Evolutionary conservation across 441 rosid species (phyloP).

Genomic region (Mallotus repandus): DNA sequence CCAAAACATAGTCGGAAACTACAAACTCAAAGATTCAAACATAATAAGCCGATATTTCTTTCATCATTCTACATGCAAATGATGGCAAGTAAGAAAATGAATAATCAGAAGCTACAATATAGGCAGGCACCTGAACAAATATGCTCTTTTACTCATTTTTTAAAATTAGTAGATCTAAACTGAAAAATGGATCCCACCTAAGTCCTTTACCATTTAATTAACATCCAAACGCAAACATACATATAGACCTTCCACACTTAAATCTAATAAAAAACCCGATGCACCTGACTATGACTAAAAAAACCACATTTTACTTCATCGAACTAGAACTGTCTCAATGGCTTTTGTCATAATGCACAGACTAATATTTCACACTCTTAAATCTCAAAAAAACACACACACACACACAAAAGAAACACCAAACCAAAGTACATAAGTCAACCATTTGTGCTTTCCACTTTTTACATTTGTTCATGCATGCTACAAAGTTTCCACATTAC

Average conservation of each 20-base stretch:
- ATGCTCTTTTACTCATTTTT: background rate
- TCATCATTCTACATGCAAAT: slow-evolving; percentile 2
- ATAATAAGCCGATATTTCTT: background rate
- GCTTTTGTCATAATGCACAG: too few relatives aligned
- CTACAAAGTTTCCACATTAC: slow-evolving; percentile 31
- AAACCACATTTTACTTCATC: background rate
- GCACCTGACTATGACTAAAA: background rate
- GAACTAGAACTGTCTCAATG: background rate
- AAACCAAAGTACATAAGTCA: background rate
- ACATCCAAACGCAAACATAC: background rate
- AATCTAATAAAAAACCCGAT: background rate
- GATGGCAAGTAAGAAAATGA: background rate
- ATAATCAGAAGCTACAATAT: background rate
- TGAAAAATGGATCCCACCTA: background rate
- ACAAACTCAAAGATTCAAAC: slow-evolving; percentile 20
- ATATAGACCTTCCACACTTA: background rate
- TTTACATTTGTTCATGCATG: background rate
- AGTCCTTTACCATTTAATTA: background rate
- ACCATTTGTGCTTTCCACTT: background rate
- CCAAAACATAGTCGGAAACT: slow-evolving; percentile 52
- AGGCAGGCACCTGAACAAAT: background rate
- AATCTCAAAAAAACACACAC: background rate
- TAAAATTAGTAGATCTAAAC: background rate
- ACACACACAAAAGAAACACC: background rate
- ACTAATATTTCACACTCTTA: background rate